These are phyloP conservation scores for Podospora tetraspora DNA, from an alignment of 495 filamentous ascomycete genomes.

Conservation along the genomic window DNA sequence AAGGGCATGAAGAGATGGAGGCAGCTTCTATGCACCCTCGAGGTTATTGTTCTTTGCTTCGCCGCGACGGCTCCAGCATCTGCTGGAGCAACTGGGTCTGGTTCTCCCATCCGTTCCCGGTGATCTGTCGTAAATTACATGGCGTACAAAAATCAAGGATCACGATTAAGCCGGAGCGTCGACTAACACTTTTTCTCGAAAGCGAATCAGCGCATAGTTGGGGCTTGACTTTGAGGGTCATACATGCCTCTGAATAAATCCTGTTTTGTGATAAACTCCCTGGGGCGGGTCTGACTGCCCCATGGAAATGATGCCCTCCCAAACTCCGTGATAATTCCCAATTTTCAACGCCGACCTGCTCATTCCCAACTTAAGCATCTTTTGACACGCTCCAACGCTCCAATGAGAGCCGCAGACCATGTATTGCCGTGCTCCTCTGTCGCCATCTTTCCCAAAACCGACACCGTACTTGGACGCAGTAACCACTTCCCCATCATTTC, in stretches of 20 bases:
- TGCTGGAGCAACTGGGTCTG: slow-evolving; percentile 46
- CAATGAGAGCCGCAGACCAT: neutral
- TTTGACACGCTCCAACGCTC: neutral
- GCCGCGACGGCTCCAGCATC: slow-evolving; percentile 35
- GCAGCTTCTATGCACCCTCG: neutral
- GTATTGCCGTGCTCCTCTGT: neutral
- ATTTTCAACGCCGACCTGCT: slow-evolving; percentile 2
- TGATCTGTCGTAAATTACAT: slow-evolving; percentile 33
- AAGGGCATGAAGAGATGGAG: neutral
- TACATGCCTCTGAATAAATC: slow-evolving; percentile 37
- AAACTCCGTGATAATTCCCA: neutral
- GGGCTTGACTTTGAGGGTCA: slow-evolving; percentile 87
- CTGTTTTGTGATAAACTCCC: neutral
- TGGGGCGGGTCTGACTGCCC: no score
- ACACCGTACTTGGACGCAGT: neutral
- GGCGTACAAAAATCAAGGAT: slow-evolving; percentile 51
- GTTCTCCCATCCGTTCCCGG: slow-evolving; percentile 40
- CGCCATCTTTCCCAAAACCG: neutral
- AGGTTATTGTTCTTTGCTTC: slow-evolving; percentile 3
- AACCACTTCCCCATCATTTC: slow-evolving; percentile 47
- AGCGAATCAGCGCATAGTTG: slow-evolving; percentile 74
- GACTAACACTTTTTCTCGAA: slow-evolving; percentile 61
- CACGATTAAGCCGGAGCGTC: slow-evolving; percentile 97
- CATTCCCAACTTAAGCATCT: neutral
- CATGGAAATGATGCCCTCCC: neutral